These are phyloP conservation scores for Dujonia santamariae DNA, from an alignment of 1,139 yeast species.

Conservation along the genomic window DNA sequence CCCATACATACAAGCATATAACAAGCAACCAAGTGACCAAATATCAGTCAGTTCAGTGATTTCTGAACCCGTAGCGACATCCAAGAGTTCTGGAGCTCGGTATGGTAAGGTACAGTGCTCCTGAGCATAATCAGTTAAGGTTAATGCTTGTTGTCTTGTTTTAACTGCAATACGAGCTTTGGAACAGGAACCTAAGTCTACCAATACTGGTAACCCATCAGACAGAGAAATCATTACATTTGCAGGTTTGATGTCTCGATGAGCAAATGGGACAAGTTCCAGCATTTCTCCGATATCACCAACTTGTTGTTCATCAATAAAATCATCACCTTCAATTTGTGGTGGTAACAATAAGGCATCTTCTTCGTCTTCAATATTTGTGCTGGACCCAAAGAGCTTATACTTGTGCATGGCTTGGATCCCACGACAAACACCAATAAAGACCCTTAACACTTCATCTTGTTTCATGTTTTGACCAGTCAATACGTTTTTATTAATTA, in stretches of 20 bases:
- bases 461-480: slow-evolving; percentile 55
- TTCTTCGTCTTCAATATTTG: slow-evolving; percentile 21
- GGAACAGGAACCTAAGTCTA: slow-evolving; percentile 81
- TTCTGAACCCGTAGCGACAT: slow-evolving; percentile 60
- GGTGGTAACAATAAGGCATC: slow-evolving; percentile 28
- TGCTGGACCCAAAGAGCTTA: slow-evolving; percentile 26
- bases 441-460: slow-evolving; percentile 55
- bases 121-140: slow-evolving; percentile 76
- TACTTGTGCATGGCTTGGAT: slow-evolving; percentile 73
- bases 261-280: slow-evolving; percentile 72
- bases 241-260: slow-evolving; percentile 85
- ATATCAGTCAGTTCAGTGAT: slow-evolving; percentile 78
- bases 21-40: slow-evolving; percentile 87
- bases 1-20: slow-evolving; percentile 75
- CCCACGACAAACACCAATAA: slow-evolving; percentile 73
- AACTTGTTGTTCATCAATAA: slow-evolving; percentile 11
- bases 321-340: slow-evolving; percentile 27
- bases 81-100: slow-evolving; percentile 86
- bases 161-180: slow-evolving; percentile 55
- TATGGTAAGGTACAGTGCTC: slow-evolving; percentile 87
- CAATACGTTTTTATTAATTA: slow-evolving; percentile 61
- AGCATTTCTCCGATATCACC: slow-evolving; percentile 40
- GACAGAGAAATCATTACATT: slow-evolving; percentile 71
- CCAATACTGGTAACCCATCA: slow-evolving; percentile 72
- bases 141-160: slow-evolving; percentile 68